Conservation (phyloP, 2,329 filamentous ascomycete species). For the Xylariales sp. region DNA sequence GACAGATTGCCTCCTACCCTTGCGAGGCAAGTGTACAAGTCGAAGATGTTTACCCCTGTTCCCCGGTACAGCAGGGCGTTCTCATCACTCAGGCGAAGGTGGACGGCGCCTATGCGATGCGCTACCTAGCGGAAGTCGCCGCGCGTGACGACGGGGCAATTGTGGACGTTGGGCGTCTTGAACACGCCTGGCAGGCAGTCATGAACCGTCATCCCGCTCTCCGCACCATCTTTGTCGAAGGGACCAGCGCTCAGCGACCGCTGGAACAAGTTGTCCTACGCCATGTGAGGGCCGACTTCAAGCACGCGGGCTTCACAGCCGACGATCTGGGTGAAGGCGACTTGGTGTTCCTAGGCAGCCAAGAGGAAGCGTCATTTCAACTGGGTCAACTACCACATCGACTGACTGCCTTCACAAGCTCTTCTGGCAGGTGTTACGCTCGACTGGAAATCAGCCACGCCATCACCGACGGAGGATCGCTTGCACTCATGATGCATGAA, state of each 20-base stretch:
- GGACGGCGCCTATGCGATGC: background rate
- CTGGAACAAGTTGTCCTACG: conserved; percentile 9
- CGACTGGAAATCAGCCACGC: conserved; percentile 32
- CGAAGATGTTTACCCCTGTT: conserved; percentile 6
- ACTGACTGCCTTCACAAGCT: conserved; percentile 1
- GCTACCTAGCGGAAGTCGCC: conserved; percentile 1
- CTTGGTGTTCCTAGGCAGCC: background rate
- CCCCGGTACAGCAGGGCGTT: conserved; percentile 5
- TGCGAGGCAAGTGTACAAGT: background rate
- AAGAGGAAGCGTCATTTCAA: background rate
- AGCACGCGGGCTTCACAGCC: background rate
- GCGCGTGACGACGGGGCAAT: background rate
- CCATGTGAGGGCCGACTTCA: conserved; percentile 4
- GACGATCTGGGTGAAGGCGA: background rate
- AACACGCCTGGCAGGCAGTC: conserved; percentile 8
- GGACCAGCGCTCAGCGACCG: conserved; percentile 3
- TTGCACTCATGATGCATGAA: conserved; percentile 25
- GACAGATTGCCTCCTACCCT: background rate
- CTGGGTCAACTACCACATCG: conserved; percentile 1
- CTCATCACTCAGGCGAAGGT: conserved; percentile 1
- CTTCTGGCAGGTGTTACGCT: conserved; percentile 13
- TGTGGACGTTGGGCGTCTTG: conserved; percentile 1
- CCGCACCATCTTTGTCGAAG: conserved; percentile 9
- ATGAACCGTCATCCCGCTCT: conserved; percentile 8
- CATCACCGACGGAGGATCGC: conserved; percentile 29